phyloP scores from a whole-genome alignment of 495 filamentous ascomycete genomes.

The Talaromyces wortmannii region DNA sequence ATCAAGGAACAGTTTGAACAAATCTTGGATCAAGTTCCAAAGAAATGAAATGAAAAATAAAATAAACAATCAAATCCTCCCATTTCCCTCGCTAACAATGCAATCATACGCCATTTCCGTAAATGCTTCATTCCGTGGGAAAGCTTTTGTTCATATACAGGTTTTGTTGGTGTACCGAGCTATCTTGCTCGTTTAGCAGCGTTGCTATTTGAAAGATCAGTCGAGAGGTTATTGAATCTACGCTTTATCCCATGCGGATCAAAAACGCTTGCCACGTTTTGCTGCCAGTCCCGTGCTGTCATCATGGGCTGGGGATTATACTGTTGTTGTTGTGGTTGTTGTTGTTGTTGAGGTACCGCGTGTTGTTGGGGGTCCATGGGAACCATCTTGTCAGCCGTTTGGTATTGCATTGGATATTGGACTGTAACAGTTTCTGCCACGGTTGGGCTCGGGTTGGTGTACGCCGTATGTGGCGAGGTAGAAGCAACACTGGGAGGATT shows the following conservation, averaged over 20 bases:
- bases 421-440: conserved; percentile 19
- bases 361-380: conserved; percentile 29
- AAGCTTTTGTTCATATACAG: not conserved
- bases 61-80: not conserved
- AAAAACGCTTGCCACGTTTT: conserved; percentile 85
- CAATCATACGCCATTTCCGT: not conserved
- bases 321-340: conserved; percentile 32
- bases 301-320: conserved; percentile 57
- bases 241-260: conserved; percentile 69
- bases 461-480: conserved; percentile 40
- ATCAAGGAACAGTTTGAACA: not conserved
- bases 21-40: not conserved
- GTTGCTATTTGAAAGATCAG: conserved; percentile 24
- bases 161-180: conserved; percentile 5
- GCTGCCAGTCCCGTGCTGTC: conserved; percentile 94
- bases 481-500: conserved; percentile 39
- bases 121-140: not conserved
- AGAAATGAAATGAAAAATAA: not conserved
- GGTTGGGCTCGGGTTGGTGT: conserved; percentile 23
- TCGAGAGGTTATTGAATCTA: conserved; percentile 49
- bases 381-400: conserved; percentile 22
- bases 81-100: not conserved
- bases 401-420: conserved; percentile 35
- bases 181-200: conserved; percentile 29
- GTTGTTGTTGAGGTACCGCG: conserved; percentile 37